phyloP scores from a whole-genome alignment of 345 rosid genomes.

The Cardamine occulta region DNA sequence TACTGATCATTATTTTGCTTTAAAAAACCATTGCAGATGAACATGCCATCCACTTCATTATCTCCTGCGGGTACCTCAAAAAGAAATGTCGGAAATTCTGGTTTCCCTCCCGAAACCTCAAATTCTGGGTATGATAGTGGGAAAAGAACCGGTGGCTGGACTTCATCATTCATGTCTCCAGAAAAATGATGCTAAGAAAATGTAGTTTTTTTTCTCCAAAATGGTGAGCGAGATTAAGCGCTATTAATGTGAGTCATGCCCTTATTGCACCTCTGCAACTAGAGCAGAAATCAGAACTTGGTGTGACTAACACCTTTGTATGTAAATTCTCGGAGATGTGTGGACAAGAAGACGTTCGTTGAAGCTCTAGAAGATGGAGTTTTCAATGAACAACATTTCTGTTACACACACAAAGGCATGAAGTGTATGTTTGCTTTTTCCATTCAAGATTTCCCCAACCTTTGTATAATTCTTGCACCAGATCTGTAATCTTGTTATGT shows the following conservation, averaged over 20 bases:
- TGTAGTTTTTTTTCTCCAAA: background rate
- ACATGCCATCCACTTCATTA: constrained; percentile 63
- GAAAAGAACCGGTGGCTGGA: constrained; percentile 73
- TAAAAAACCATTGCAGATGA: constrained; percentile 43
- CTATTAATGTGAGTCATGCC: constrained; percentile 39
- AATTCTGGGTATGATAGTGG: constrained; percentile 58
- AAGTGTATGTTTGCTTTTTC: constrained; percentile 41
- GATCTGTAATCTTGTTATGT: constrained; percentile 34
- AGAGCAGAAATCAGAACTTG: constrained; percentile 10
- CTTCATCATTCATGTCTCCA: constrained; percentile 74
- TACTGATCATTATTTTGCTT: constrained; percentile 18
- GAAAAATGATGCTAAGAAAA: constrained; percentile 49
- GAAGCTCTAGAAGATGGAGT: constrained; percentile 34
- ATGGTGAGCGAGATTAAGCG: constrained; percentile 36
- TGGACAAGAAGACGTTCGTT: constrained; percentile 22
- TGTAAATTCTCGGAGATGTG: constrained; percentile 43
- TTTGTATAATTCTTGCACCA: constrained; percentile 33
- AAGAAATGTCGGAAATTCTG: constrained; percentile 58
- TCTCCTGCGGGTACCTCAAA: constrained; percentile 66
- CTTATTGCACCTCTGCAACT: constrained; percentile 3
- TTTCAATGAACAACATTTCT: constrained; percentile 26
- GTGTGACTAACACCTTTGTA: constrained; percentile 21
- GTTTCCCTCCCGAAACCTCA: constrained; percentile 58
- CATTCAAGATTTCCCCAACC: constrained; percentile 30
- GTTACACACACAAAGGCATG: constrained; percentile 30